phyloP scores from a whole-genome alignment of 306 rosid species.

The Canavalia ensiformis region DNA sequence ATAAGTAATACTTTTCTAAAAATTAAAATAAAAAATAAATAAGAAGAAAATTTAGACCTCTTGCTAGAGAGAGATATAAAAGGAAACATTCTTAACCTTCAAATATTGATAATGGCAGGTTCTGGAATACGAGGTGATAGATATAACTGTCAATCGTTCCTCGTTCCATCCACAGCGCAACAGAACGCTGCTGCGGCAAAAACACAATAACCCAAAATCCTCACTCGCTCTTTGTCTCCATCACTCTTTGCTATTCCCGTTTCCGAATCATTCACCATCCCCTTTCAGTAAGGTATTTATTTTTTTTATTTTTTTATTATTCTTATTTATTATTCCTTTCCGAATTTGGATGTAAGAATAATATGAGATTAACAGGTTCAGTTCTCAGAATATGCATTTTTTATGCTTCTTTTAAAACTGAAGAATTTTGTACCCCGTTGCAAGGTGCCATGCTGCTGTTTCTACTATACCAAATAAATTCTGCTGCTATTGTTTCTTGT shows the following conservation, averaged over 20 bases:
- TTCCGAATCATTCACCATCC: not conserved
- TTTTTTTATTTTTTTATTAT: not conserved
- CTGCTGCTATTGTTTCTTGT: not conserved
- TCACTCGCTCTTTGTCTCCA: not conserved
- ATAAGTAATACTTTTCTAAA: too few relatives aligned
- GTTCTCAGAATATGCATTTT: not conserved
- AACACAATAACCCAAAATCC: not conserved
- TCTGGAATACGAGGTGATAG: not conserved
- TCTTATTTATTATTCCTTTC: not conserved
- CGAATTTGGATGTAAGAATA: not conserved
- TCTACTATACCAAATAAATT: not conserved
- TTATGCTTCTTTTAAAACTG: not conserved
- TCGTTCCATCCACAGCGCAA: not conserved
- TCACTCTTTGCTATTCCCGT: not conserved
- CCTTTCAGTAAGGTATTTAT: not conserved
- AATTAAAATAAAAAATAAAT: too few relatives aligned
- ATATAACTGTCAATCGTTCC: not conserved
- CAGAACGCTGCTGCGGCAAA: slow-evolving; percentile 12
- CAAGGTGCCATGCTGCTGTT: not conserved
- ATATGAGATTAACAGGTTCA: not conserved
- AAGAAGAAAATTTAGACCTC: too few relatives aligned
- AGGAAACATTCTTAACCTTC: too few relatives aligned
- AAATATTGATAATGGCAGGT: too few relatives aligned
- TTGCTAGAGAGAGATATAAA: too few relatives aligned
- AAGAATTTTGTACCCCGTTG: not conserved